These are phyloP conservation scores for Botrytis fabae DNA, from an alignment of 2,329 filamentous ascomycete genomes.

Conservation along the genomic window DNA sequence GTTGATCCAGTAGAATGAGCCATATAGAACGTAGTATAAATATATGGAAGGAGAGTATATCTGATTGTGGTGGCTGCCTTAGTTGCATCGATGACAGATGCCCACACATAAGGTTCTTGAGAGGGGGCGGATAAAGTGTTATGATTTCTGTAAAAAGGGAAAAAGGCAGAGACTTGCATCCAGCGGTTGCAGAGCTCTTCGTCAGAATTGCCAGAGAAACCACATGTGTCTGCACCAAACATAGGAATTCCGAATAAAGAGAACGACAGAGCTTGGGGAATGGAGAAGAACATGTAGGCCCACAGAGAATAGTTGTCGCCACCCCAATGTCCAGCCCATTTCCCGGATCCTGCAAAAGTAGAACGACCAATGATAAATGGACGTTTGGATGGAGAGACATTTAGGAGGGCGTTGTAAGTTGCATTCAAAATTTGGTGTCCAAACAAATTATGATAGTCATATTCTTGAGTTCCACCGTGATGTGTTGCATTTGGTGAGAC, in stretches of 20 bases:
- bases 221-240: constrained; percentile 71
- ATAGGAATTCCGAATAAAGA: constrained; percentile 74
- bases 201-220: constrained; percentile 67
- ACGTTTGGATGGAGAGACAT: constrained; percentile 57
- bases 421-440: constrained; percentile 75
- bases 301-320: constrained; percentile 73
- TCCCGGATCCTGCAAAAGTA: constrained; percentile 76
- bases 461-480: constrained; percentile 69
- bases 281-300: constrained; percentile 73
- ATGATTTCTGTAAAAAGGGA: constrained; percentile 78
- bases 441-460: constrained; percentile 81
- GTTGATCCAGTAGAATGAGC: constrained; percentile 67
- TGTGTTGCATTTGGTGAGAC: constrained; percentile 78
- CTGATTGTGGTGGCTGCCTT: constrained; percentile 68
- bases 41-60: constrained; percentile 70
- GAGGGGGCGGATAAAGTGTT: constrained; percentile 60
- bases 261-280: constrained; percentile 75
- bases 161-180: constrained; percentile 74
- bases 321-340: constrained; percentile 79
- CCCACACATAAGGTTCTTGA: constrained; percentile 74
- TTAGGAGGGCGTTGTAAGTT: constrained; percentile 54
- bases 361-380: constrained; percentile 84
- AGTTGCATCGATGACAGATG: constrained; percentile 63
- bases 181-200: constrained; percentile 72
- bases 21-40: constrained; percentile 71